Base-by-base conservation (phyloP, 2,329 filamentous ascomycete species). In the Stagonosporopsis cucurbitacearum region DNA sequence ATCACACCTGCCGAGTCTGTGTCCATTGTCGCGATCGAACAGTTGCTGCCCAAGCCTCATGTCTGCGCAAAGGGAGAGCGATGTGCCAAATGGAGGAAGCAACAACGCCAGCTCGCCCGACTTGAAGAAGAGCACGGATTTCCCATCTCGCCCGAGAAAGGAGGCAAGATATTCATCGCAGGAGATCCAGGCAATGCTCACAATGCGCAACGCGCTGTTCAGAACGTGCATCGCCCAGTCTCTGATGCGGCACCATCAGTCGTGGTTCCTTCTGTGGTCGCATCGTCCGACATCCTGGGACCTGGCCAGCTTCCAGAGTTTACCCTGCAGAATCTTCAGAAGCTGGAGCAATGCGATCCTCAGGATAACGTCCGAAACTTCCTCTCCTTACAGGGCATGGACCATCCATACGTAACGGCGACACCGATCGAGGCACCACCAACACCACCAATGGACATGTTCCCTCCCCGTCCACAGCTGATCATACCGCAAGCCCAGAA, bases 311-410 rank as follows among this genome's bases (percentile, higher is more conserved):
- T 87, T 12, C 83, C 88, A 20, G 81, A 87, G 22, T 82, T 93
- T 57, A 78, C 78, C 19, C 84, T 97, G 33, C 88, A 92, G 66
- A 88, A 92, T 73, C 86, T 96, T 15, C 86, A 87, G 54, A 86
- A 82, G 59, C 73, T 96, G 28, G 83, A 89, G 69, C 80, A 82
- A 17, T 84, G 89, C 49, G 92, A 97, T 70, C 90, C 93, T 6
- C 93, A 96, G 74, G 93, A 97, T 77, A 96, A 94, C 66, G 92
- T 98, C 32, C 88, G 91, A 69, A 91, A 96, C 63, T 98, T 96
- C 77, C 84, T 98, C 49, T 86, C 86, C 70, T 93, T 96, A 73
- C 94, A 98, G 73, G 88, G 90, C 73, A 71, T 85, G 55, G 79
- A 84, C 45, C 82, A 84, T 64, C 75, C 73, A 69, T 69, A 89